These are phyloP conservation scores for Phytopythium chamaehyphon DNA, from an alignment of 352 stramenopile species.

Conservation along the genomic window DNA sequence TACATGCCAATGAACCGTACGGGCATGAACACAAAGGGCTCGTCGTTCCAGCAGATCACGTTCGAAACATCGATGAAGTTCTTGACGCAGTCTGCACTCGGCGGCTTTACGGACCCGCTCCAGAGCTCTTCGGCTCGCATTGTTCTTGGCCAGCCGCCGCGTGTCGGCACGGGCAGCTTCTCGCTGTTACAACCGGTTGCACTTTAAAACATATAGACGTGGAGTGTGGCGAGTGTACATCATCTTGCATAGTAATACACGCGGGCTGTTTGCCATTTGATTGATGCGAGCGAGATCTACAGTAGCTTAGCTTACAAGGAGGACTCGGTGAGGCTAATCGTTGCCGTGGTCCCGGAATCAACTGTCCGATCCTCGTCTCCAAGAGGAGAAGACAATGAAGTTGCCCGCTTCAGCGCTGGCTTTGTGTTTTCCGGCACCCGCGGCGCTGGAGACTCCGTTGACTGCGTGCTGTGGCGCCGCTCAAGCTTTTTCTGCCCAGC, in stretches of 20 bases:
- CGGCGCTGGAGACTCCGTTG: neutral
- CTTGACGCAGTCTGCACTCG: slow-evolving; percentile 94
- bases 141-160: slow-evolving; percentile 92
- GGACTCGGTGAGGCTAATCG: too few species aligned
- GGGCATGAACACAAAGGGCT: slow-evolving; percentile 96
- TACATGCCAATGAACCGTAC: slow-evolving; percentile 98
- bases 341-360: neutral
- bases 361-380: neutral
- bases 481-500: neutral
- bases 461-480: slow-evolving; percentile 1
- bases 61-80: slow-evolving; percentile 99
- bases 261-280: too few species aligned
- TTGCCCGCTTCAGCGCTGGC: neutral
- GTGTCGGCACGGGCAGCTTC: slow-evolving; percentile 95
- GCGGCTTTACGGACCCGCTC: slow-evolving; percentile 86
- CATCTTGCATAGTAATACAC: slow-evolving; percentile 1
- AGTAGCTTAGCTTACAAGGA: too few species aligned
- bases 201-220: slow-evolving; percentile 37
- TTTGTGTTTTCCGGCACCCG: neutral
- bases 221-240: neutral
- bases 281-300: too few species aligned
- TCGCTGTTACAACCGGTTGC: slow-evolving; percentile 88
- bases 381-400: neutral
- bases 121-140: slow-evolving; percentile 94
- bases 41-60: slow-evolving; percentile 98